These are phyloP conservation scores for Colletotrichum orchidophilum DNA, from an alignment of 2,329 filamentous ascomycete species.

Conservation along the genomic window DNA sequence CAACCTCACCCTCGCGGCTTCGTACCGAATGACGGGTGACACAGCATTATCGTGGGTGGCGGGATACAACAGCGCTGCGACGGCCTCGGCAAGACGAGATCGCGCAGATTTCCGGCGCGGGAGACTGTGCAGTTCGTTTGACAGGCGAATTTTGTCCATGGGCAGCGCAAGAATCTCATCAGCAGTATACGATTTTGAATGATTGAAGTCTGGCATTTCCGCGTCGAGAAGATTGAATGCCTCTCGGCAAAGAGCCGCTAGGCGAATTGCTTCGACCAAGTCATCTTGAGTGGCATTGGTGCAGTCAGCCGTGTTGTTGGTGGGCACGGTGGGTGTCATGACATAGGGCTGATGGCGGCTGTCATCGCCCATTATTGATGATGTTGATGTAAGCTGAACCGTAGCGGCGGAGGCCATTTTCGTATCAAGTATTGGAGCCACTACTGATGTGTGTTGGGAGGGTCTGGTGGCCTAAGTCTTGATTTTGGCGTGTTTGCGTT, in stretches of 20 bases:
- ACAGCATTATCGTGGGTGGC: constrained; percentile 44
- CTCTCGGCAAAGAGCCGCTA: constrained; percentile 42
- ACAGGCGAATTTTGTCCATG: constrained; percentile 41
- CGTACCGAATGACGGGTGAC: constrained; percentile 49
- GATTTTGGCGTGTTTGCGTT: not conserved
- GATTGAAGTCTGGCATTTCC: constrained; percentile 41
- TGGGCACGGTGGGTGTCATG: not conserved
- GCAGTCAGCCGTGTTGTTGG: not conserved
- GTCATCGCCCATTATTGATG: not conserved
- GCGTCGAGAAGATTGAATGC: constrained; percentile 41
- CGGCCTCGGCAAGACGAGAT: constrained; percentile 41
- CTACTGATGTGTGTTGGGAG: not conserved
- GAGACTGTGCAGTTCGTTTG: constrained; percentile 43
- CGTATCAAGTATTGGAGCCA: not conserved
- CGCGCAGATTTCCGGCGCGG: constrained; percentile 47
- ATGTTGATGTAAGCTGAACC: constrained; percentile 37
- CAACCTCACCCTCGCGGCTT: constrained; percentile 47
- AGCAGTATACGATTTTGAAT: constrained; percentile 42
- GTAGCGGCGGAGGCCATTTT: constrained; percentile 46
- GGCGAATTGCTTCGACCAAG: constrained; percentile 38
- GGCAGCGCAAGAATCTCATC: constrained; percentile 48
- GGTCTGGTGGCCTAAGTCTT: not conserved
- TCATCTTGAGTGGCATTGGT: not conserved
- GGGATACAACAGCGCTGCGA: constrained; percentile 47
- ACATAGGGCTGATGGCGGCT: not conserved